Evolutionary conservation across 768 basidiomycete genomes (phyloP).

Genomic region (Kwoniella mangroviensis): DNA sequence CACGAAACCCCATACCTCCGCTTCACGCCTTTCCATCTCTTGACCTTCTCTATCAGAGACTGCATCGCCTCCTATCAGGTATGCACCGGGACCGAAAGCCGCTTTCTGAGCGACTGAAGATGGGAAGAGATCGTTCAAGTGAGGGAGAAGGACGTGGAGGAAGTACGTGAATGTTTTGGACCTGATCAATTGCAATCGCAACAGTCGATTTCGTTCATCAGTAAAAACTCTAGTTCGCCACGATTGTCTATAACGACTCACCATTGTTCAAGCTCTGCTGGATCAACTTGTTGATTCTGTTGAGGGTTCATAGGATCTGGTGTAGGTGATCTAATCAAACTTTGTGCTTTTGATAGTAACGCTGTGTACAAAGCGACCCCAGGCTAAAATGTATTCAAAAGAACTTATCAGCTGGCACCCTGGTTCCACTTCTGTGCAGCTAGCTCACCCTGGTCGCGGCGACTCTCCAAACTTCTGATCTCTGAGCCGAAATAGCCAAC

Average conservation of each 20-base stretch:
- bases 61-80: slow-evolving; percentile 52
- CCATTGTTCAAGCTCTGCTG: slow-evolving; percentile 74
- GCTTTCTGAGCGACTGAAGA: slow-evolving; percentile 67
- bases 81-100: slow-evolving; percentile 59
- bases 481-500: slow-evolving; percentile 77
- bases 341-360: slow-evolving; percentile 89
- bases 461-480: slow-evolving; percentile 73
- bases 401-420: neutral
- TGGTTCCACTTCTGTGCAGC: neutral
- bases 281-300: slow-evolving; percentile 64
- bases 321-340: slow-evolving; percentile 75
- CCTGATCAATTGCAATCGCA: slow-evolving; percentile 62
- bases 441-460: slow-evolving; percentile 77
- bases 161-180: slow-evolving; percentile 84
- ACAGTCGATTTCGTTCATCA: neutral
- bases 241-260: slow-evolving; percentile 51
- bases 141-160: slow-evolving; percentile 76
- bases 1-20: slow-evolving; percentile 57
- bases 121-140: slow-evolving; percentile 83
- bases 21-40: slow-evolving; percentile 56
- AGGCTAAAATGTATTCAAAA: slow-evolving; percentile 65
- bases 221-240: slow-evolving; percentile 18
- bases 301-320: slow-evolving; percentile 62
- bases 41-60: slow-evolving; percentile 47
- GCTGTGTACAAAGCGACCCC: slow-evolving; percentile 88